A percentile compares a stretch with the other conserved stretches of the same genome.
phyloP scores from a whole-genome alignment of 768 basidiomycete genomes.

The Solioccasus polychromus region DNA sequence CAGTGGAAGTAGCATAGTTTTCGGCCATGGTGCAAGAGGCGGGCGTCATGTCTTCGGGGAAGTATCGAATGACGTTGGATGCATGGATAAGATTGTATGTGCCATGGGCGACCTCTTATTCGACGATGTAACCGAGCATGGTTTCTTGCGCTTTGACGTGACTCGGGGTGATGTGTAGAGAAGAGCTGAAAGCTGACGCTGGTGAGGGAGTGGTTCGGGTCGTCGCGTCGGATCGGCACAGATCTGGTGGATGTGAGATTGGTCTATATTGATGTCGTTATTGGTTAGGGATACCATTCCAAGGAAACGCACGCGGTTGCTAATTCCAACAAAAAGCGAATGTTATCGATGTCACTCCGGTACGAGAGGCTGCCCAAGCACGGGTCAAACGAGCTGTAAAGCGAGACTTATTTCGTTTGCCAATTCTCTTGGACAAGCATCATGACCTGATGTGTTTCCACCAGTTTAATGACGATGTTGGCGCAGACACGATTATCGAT shows the following conservation, averaged over 20 bases:
- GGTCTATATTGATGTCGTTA: conserved; percentile 1
- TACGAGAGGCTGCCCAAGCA: conserved; percentile 28
- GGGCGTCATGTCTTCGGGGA: conserved; percentile 24
- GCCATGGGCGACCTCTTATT: conserved; percentile 15
- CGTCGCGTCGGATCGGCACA: conserved; percentile 20
- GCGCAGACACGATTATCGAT: not conserved
- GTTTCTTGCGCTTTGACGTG: conserved; percentile 4
- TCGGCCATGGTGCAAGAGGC: conserved; percentile 23
- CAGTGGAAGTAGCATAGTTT: no score
- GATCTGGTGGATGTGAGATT: conserved; percentile 14
- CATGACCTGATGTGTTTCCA: conserved; percentile 24
- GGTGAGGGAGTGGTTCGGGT: conserved; percentile 24
- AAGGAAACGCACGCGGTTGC: conserved; percentile 18
- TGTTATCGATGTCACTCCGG: conserved; percentile 21
- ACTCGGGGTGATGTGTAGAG: conserved; percentile 19
- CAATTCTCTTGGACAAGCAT: conserved; percentile 28
- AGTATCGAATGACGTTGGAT: conserved; percentile 17
- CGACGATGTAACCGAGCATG: conserved; percentile 24
- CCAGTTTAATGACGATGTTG: conserved; percentile 13
- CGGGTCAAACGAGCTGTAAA: conserved; percentile 24
- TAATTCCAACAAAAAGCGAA: conserved; percentile 20
- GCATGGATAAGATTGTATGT: conserved; percentile 14
- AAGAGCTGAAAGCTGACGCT: conserved; percentile 25
- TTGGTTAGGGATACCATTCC: not conserved
- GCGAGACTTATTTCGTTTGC: no score